Evolutionary conservation across 139 green algal species (phyloP).

Genomic region (Prasinococcaceae sp.): DNA sequence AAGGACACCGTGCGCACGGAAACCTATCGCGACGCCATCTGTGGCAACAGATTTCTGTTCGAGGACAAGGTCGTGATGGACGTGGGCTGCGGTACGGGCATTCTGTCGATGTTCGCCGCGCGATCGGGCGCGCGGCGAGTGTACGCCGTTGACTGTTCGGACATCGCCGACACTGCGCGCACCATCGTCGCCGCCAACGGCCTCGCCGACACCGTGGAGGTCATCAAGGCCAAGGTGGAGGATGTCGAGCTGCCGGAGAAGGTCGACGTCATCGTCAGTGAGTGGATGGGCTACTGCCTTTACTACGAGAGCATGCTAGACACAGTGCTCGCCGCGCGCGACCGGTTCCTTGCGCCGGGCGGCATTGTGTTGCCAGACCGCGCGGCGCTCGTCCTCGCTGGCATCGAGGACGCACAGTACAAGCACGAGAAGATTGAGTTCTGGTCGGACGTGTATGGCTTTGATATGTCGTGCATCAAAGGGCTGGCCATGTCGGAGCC

Average conservation of each 20-base stretch:
- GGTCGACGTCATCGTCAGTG: conserved; percentile 76
- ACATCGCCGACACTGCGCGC: conserved; percentile 67
- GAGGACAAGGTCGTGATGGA: conserved; percentile 53
- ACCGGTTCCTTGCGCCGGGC: conserved; percentile 49
- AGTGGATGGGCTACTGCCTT: conserved; percentile 88
- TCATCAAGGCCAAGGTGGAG: conserved; percentile 75
- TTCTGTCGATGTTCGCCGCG: conserved; percentile 35
- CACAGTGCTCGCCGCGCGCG: conserved; percentile 68
- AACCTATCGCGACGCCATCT: conserved; percentile 69
- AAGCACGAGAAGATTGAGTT: conserved; percentile 77
- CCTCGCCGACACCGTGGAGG: conserved; percentile 20
- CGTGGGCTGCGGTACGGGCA: conserved; percentile 38
- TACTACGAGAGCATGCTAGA: conserved; percentile 82
- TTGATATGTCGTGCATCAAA: conserved; percentile 75
- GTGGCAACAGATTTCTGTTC: conserved; percentile 58
- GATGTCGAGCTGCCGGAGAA: conserved; percentile 48
- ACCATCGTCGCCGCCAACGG: conserved; percentile 71
- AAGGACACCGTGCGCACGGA: conserved; percentile 73
- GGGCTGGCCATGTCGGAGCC: conserved; percentile 36
- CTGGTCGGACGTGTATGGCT: conserved; percentile 82
- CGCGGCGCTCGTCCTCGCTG: conserved; percentile 41
- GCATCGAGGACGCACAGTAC: conserved; percentile 87
- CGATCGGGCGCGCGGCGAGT: conserved; percentile 68
- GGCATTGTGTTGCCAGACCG: conserved; percentile 67
- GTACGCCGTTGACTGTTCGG: conserved; percentile 69